Evolutionary conservation across 192 early-diverging fungal genomes (phyloP).

Genomic region (Coemansia pectinata): DNA sequence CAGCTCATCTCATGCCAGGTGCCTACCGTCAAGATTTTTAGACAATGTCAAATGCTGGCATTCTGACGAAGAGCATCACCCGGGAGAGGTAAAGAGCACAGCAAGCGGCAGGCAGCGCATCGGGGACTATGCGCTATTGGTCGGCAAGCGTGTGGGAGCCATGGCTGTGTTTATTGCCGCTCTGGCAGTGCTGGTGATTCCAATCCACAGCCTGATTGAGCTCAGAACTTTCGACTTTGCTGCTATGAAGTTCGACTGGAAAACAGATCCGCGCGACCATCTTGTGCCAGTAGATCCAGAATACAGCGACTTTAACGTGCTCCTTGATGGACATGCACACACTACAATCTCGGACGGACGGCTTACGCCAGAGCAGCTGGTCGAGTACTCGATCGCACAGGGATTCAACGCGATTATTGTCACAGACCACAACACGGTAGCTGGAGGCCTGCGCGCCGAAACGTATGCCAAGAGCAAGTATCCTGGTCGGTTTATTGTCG

Average conservation of each 20-base stretch:
- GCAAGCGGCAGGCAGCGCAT: neutral
- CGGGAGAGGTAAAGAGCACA: neutral
- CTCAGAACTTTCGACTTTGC: constrained; percentile 17
- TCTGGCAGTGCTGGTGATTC: constrained; percentile 20
- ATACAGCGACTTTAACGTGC: constrained; percentile 52
- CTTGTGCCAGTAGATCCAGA: constrained; percentile 28
- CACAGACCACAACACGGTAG: constrained; percentile 69
- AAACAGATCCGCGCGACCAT: constrained; percentile 19
- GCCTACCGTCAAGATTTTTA: neutral
- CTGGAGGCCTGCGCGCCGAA: constrained; percentile 63
- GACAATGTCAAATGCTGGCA: neutral
- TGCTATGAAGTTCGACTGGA: constrained; percentile 28
- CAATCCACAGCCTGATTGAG: constrained; percentile 11
- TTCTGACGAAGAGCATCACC: neutral
- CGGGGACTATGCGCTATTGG: neutral
- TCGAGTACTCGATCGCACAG: constrained; percentile 69
- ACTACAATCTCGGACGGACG: constrained; percentile 63
- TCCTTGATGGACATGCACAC: constrained; percentile 69
- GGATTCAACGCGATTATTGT: constrained; percentile 71
- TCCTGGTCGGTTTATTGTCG: constrained; percentile 57
- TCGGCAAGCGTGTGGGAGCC: constrained; percentile 13
- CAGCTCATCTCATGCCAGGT: neutral
- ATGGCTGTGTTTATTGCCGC: constrained; percentile 7
- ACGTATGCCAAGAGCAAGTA: constrained; percentile 58
- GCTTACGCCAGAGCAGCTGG: constrained; percentile 58